A percentile compares a stretch with the other conserved stretches of the same genome.
These are phyloP conservation scores for Leccinum imitatum DNA, from an alignment of 768 basidiomycete genomes.

Conservation along the genomic window DNA sequence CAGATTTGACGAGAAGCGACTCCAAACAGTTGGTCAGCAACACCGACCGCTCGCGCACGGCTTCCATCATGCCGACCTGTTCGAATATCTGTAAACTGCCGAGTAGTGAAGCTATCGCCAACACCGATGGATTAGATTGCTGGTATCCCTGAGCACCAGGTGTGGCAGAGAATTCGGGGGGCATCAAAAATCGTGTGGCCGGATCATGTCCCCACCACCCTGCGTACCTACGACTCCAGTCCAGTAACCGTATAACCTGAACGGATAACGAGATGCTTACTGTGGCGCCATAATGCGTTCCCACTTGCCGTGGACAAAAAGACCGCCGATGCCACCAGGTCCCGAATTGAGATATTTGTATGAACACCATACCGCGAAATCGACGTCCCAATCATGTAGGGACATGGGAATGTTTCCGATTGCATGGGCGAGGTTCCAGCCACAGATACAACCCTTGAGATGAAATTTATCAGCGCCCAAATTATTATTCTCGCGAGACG, in stretches of 20 bases:
- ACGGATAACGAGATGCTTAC: constrained; percentile 40
- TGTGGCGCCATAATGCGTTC: constrained; percentile 58
- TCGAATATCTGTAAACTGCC: constrained; percentile 83
- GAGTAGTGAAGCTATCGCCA: constrained; percentile 76
- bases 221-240: constrained; percentile 56
- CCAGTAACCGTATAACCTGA: constrained; percentile 6
- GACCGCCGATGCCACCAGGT: constrained; percentile 94
- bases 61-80: constrained; percentile 69
- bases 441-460: constrained; percentile 85
- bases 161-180: constrained; percentile 76
- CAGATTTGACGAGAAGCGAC: constrained; percentile 54
- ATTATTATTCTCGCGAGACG: constrained; percentile 8
- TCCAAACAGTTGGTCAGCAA: constrained; percentile 74
- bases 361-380: constrained; percentile 98
- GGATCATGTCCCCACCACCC: constrained; percentile 99
- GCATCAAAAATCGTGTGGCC: constrained; percentile 88
- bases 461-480: constrained; percentile 15
- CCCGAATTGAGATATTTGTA: constrained; percentile 98
- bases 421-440: constrained; percentile 96
- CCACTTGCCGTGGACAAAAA: constrained; percentile 88
- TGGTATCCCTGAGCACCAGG: constrained; percentile 94
- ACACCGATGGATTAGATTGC: constrained; percentile 89
- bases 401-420: constrained; percentile 88
- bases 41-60: constrained; percentile 68
- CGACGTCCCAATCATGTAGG: constrained; percentile 91